Conservation (phyloP, 163 green algal species). For the Chlorella variabilis region DNA sequence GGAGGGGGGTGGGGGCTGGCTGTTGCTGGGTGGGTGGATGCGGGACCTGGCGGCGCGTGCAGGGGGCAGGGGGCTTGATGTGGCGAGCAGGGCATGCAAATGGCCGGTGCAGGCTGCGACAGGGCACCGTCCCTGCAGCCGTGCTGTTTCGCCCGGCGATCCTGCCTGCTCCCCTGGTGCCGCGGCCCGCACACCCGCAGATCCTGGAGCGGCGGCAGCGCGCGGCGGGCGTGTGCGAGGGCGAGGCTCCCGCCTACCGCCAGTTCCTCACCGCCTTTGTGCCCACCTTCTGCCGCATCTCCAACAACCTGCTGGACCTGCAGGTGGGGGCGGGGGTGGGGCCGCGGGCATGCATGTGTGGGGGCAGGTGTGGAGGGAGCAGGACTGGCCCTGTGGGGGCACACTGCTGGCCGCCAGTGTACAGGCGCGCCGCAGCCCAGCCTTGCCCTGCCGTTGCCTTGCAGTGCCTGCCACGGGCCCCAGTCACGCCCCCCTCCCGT, state of each 20-base stretch:
- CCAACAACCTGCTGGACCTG: constrained; percentile 50
- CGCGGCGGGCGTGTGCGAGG: background rate
- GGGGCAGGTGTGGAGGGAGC: too few species aligned
- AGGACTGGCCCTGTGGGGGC: too few species aligned
- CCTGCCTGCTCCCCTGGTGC: background rate
- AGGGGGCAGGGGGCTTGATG: too few species aligned
- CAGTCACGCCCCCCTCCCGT: background rate
- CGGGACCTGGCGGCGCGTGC: background rate
- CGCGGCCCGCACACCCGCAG: background rate
- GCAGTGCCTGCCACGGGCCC: too few species aligned
- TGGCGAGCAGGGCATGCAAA: background rate
- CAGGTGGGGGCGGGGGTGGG: constrained; percentile 12
- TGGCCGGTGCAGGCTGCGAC: too few species aligned
- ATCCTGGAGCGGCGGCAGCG: constrained; percentile 29
- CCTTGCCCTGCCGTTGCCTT: too few species aligned
- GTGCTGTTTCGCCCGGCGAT: too few species aligned
- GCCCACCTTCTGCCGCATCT: constrained; percentile 44
- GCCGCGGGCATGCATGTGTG: too few species aligned
- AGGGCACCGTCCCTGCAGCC: too few species aligned
- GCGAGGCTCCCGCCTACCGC: background rate
- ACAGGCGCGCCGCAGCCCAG: too few species aligned
- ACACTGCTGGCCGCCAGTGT: too few species aligned
- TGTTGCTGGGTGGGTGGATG: background rate
- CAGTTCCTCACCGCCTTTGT: constrained; percentile 40
- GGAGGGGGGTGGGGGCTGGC: background rate